A percentile compares a stretch with the other conserved stretches of the same genome.
phyloP scores from a whole-genome alignment of 257 asterid species.

The Marsdenia floribunda region DNA sequence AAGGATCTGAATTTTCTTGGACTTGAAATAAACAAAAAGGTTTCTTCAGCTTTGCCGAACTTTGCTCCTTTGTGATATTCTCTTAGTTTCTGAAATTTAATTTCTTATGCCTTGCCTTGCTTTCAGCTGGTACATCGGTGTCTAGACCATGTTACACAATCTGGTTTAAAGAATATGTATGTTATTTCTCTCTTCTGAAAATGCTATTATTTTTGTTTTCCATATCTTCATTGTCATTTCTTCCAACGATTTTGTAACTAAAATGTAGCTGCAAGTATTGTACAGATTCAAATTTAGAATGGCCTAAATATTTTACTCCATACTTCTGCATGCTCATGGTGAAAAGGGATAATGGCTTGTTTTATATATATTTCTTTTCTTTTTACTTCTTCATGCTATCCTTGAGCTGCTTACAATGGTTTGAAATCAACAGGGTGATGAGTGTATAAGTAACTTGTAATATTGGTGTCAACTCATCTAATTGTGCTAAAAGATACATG shows the following conservation, averaged over 20 bases:
- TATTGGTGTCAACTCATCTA: background rate
- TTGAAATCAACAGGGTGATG: background rate
- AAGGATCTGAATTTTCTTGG: slow-evolving; percentile 86
- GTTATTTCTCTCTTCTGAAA: slow-evolving; percentile 20
- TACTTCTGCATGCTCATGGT: background rate
- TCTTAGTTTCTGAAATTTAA: slow-evolving; percentile 18
- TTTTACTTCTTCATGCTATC: background rate
- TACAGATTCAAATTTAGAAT: background rate
- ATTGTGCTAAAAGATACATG: background rate
- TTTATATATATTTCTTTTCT: background rate
- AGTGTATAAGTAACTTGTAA: background rate
- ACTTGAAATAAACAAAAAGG: slow-evolving; percentile 79
- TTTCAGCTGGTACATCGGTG: slow-evolving; percentile 78
- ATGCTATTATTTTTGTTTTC: slow-evolving; percentile 1
- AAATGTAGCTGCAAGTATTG: background rate
- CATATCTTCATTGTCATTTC: background rate
- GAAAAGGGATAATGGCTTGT: background rate
- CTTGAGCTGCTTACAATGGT: background rate
- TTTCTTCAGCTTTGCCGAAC: slow-evolving; percentile 20
- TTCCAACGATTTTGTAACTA: background rate
- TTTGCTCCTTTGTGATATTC: slow-evolving; percentile 13
- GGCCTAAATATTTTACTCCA: background rate
- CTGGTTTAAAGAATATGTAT: slow-evolving; percentile 55
- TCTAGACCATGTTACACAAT: slow-evolving; percentile 38
- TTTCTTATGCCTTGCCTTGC: slow-evolving; percentile 19